Evolutionary conservation across 139 green algal genomes (phyloP), one percentile per base, ranked within the genome.

Genomic region (Astrephomene gubernaculifera): DNA sequence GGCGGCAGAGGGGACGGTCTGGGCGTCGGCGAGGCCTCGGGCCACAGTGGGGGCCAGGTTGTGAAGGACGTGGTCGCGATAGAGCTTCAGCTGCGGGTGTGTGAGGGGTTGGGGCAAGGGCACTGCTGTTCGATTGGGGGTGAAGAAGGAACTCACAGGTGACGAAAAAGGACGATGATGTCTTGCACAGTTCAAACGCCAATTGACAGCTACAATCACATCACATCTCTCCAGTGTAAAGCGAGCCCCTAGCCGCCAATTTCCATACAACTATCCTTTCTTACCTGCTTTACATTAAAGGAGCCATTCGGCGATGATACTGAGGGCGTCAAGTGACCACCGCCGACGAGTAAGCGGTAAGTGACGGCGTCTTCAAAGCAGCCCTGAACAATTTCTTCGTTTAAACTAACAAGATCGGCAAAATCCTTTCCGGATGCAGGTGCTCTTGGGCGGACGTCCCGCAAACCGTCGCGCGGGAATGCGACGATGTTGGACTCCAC

Each of bases 351-450:
- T 24, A 45, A 43, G 24, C 74, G 54, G 38, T 69, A 82, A 17
- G 74, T 82, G 31, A 82, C 74, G 8, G 74, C 74, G n/a, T 82
- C 74, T n/a, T 82, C 12, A 9, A 71, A 57, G 17, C 74, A 41
- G 53, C 39, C 52, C 36, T 61, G 29, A 4, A 82, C 74, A 5
- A 39, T 71, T 7, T 9, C 10, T 0, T 71, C 54, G 9, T 82
- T 57, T 9, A 82, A 8, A 2, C 61, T 33, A 5, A 82, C 25
- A 2, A 82, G 39, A 21, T 82, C 74, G 27, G 57, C 41, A 29
- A 82, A 82, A 38, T 82, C 74, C 5, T 57, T 24, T 27, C 74
- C 74, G 0, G 54, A 71, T 21, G 74, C 71, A 14, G 35, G 35
- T 39, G 49, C 49, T n/a, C n/a, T n/a, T n/a, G n/a, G n/a, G n/a